These are phyloP conservation scores for Nannizziopsis arthrosporioides DNA, from an alignment of 2,329 filamentous ascomycete genomes.

Conservation along the genomic window DNA sequence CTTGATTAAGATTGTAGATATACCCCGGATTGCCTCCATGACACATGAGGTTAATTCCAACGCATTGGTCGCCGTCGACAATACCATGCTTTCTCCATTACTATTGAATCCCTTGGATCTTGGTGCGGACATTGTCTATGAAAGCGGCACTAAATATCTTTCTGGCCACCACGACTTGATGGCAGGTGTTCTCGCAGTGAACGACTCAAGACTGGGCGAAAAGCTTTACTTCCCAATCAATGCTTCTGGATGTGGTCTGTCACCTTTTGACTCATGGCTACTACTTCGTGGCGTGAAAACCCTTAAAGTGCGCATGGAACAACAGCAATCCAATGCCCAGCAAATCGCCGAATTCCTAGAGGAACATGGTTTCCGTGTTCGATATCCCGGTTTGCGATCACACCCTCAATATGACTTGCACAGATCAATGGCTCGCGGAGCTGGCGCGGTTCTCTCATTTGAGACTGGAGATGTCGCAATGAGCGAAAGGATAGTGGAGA, in stretches of 20 bases:
- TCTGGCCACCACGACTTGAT: constrained; percentile 98
- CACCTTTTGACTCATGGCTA: constrained; percentile 91
- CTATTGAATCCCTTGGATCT: constrained; percentile 87
- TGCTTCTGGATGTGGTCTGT: constrained; percentile 82
- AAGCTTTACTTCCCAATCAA: constrained; percentile 97
- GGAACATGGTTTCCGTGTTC: constrained; percentile 79
- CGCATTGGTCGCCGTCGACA: constrained; percentile 84
- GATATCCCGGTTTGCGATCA: constrained; percentile 85
- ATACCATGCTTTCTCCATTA: constrained; percentile 97
- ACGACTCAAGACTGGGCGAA: constrained; percentile 68
- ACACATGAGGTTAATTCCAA: constrained; percentile 67
- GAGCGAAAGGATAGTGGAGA: constrained; percentile 88
- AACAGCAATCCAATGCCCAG: constrained; percentile 88
- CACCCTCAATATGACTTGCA: constrained; percentile 96
- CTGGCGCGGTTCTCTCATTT: constrained; percentile 88
- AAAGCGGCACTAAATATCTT: constrained; percentile 94
- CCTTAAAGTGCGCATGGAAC: constrained; percentile 94
- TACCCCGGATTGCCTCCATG: constrained; percentile 62
- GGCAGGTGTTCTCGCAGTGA: constrained; percentile 91
- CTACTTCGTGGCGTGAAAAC: constrained; percentile 95
- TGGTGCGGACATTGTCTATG: constrained; percentile 91
- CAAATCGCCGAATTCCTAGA: constrained; percentile 88
- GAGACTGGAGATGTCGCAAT: constrained; percentile 79
- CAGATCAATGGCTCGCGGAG: constrained; percentile 86
- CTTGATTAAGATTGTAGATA: constrained; percentile 94